Conservation (phyloP, 169 alveolate genomes). For the Plasmodium gaboni region DNA sequence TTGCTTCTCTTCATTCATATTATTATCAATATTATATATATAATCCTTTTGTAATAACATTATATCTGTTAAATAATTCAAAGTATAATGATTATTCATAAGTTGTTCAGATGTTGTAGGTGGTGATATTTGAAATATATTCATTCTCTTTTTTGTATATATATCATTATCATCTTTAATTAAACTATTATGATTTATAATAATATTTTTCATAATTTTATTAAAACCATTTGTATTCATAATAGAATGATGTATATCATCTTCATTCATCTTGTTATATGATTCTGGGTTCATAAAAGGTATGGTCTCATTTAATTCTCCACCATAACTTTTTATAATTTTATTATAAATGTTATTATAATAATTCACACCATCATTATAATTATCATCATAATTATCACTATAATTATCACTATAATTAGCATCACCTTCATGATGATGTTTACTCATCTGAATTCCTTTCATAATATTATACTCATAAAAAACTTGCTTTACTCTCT, state of each 20-base stretch:
- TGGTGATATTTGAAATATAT: constrained; percentile 23
- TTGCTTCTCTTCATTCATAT: background rate
- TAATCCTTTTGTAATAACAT: constrained; percentile 26
- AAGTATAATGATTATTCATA: background rate
- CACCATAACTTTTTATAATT: too few species aligned
- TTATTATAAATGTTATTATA: too few species aligned
- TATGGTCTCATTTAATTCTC: too few species aligned
- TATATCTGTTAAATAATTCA: constrained; percentile 37
- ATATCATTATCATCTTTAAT: background rate
- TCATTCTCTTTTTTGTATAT: constrained; percentile 12
- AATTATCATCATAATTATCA: too few species aligned
- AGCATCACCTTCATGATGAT: too few species aligned
- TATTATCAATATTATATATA: background rate
- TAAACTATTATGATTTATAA: constrained; percentile 44
- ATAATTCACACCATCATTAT: too few species aligned
- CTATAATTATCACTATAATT: too few species aligned
- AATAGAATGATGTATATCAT: too few species aligned
- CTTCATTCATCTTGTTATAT: too few species aligned
- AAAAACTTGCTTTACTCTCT: constrained; percentile 5
- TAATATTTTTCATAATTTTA: constrained; percentile 47
- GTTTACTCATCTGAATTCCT: too few species aligned
- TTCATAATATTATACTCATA: background rate
- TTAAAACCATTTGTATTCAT: background rate
- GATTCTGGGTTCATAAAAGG: background rate
- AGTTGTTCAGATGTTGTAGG: background rate